phyloP scores from a whole-genome alignment of 805 yeast genomes.

The Wickerhamiella azymoides region DNA sequence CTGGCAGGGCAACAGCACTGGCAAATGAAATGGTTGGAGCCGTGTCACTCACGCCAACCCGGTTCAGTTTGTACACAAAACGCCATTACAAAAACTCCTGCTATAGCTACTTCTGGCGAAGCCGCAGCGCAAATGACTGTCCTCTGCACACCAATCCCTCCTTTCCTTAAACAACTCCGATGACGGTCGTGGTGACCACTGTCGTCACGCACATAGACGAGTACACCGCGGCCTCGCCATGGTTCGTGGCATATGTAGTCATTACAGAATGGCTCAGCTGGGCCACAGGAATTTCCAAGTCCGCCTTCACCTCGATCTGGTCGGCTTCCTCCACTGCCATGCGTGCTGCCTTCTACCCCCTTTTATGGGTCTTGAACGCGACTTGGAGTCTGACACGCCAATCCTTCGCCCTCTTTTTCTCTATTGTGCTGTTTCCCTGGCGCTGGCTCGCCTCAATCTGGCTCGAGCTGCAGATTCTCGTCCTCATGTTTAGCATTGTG shows the following conservation, averaged over 20 bases:
- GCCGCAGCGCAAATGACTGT: not conserved
- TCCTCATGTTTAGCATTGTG: not conserved
- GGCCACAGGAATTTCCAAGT: not conserved
- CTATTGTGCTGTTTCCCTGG: not conserved
- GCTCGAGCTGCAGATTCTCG: not conserved
- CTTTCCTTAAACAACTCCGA: not conserved
- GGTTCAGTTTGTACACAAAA: not conserved
- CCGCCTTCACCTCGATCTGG: not conserved
- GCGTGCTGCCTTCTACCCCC: not conserved
- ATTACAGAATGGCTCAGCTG: not conserved
- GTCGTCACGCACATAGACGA: conserved; percentile 4
- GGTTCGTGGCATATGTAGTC: conserved; percentile 1
- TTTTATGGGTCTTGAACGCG: not conserved
- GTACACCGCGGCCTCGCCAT: not conserved
- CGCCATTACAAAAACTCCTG: not conserved
- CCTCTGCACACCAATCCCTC: too few species aligned
- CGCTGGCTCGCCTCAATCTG: not conserved
- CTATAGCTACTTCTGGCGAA: not conserved
- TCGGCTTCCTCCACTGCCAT: not conserved
- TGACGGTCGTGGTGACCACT: not conserved
- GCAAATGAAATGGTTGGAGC: too few species aligned
- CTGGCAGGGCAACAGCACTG: too few species aligned
- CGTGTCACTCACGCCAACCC: too few species aligned
- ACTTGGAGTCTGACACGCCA: too few species aligned
- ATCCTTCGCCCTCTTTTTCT: too few species aligned